Base-by-base conservation (phyloP, 768 basidiomycete species). In the Trametes cubensis region DNA sequence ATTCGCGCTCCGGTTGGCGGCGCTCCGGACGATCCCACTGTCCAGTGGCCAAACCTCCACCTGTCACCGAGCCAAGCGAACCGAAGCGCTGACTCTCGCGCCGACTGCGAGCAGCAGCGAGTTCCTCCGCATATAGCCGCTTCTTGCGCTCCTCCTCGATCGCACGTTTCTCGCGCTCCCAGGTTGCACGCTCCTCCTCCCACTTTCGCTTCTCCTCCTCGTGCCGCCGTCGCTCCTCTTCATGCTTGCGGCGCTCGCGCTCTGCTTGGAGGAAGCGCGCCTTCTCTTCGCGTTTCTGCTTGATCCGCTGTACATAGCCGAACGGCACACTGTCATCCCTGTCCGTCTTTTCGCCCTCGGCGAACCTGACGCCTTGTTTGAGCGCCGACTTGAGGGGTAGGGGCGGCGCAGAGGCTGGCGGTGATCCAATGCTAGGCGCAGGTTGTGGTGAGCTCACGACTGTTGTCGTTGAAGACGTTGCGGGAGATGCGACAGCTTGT, bases 281-380 rank as follows among this genome's bases (percentile, higher is more conserved):
- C 76, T 88, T 88, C 74, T 89, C 85, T 72, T 87, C 88, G 46
- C 86, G 85, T 67, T 84, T 84, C 78, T 86, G 87, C 77, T 85
- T 87, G 72, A 82, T 82, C 55, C 87, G 86, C 69, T 89, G 75
- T n/a, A 86, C 81, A 69, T 91, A 83, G 18, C 82, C 84, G 42
- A 90, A 75, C 3, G 90, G 90, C 64, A 89, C 78, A 54, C 78
- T 78, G 71, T 91, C 89, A 14, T 53, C 60, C 48, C 45, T 62
- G 56, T 66, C 57, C 11, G 58, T 57, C 47, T 61, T 55, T 39
- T 61, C 60, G 11, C 54, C 59, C 25, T 65, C 64, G 39, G 45
- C 55, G 23, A 61, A 61, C 6, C 61, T 58, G 48, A 64, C 63
- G 7, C 63, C 58, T 41, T 64, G 63, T 21, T 64, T 64, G n/a